A percentile compares a stretch with the other conserved stretches of the same genome.
These are phyloP conservation scores for Austroboletus novae-zelandiae DNA, from an alignment of 1,284 basidiomycete genomes.

Conservation along the genomic window DNA sequence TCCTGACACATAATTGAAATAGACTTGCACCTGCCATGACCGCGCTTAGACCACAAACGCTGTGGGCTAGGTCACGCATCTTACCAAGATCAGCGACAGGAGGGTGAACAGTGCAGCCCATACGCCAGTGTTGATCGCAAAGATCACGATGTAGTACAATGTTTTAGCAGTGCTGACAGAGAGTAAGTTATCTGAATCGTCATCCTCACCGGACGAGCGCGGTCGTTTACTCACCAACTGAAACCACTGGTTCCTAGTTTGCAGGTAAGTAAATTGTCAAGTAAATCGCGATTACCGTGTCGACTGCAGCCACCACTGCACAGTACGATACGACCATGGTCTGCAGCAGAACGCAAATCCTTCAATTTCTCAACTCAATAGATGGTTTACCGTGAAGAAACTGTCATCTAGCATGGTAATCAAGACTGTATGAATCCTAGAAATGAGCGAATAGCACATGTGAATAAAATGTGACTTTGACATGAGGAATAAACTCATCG, in stretches of 20 bases:
- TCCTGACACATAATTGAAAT: too few species aligned
- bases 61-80: not conserved
- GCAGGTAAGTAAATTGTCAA: not conserved
- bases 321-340: not conserved
- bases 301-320: not conserved
- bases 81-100: slow-evolving; percentile 11
- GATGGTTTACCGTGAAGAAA: slow-evolving; percentile 4
- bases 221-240: not conserved
- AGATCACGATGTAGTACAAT: slow-evolving; percentile 12
- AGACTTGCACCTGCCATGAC: not conserved
- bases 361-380: not conserved
- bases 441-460: too few species aligned
- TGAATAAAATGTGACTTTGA: not conserved
- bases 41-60: not conserved
- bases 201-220: too few species aligned
- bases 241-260: not conserved
- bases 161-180: slow-evolving; percentile 5
- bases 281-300: not conserved
- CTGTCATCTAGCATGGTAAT: not conserved
- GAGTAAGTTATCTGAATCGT: too few species aligned
- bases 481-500: not conserved
- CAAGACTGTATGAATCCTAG: not conserved
- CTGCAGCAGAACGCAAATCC: not conserved
- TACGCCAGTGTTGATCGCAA: slow-evolving; percentile 17
- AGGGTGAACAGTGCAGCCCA: slow-evolving; percentile 15